Base-by-base conservation (phyloP, 768 basidiomycete genomes). In the Rhizopogon roseolus region DNA sequence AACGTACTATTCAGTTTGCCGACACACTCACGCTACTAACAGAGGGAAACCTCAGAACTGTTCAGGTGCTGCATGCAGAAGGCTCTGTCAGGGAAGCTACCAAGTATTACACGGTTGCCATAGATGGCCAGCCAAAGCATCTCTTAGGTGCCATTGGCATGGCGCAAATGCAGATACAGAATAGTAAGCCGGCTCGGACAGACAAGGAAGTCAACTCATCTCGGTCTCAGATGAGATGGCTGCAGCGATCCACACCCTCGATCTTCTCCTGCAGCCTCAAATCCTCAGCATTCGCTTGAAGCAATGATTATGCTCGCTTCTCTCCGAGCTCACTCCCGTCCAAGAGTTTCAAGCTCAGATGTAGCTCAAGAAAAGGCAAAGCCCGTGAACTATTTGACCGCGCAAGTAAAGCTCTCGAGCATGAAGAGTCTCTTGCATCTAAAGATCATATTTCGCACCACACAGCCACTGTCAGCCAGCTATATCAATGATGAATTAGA, bases 1-100 rank as follows among this genome's bases (percentile, higher is more conserved):
- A 98, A 63, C 82, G 94, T 49, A 88, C 94, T 0, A 85, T 98
- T 39, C 94, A 98, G 65, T 97, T 90, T 62, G 89, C 95, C 0
- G 96, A 98, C 61, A 93, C 90, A 0, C 75, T 92, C 32, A 79
- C 90, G 0, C 74, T 96, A 14, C 77, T 95, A 28, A 88, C 90
- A 1, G 95, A 97, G 61, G 88, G 93, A 3, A 90, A 93, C 63
- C 71, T 95, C 14, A 80, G 88, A 32, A 85, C 94, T 13, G 96
- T 85, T 2, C 82, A 93, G 16, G 85, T 90, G 3, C 78, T 84
- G 13, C 93, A 95, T 60, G 82, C 83, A 1, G 81, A 88, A 62
- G 88, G 86, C 1, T 75, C 75, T 1, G 61, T 77, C n/a, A 62
- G 66, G 6, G 83, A 86, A 41, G 92, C 92, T 1, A 81, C 78